Base-by-base conservation (phyloP, 2,329 filamentous ascomycete genomes). In the Colletotrichum navitas region DNA sequence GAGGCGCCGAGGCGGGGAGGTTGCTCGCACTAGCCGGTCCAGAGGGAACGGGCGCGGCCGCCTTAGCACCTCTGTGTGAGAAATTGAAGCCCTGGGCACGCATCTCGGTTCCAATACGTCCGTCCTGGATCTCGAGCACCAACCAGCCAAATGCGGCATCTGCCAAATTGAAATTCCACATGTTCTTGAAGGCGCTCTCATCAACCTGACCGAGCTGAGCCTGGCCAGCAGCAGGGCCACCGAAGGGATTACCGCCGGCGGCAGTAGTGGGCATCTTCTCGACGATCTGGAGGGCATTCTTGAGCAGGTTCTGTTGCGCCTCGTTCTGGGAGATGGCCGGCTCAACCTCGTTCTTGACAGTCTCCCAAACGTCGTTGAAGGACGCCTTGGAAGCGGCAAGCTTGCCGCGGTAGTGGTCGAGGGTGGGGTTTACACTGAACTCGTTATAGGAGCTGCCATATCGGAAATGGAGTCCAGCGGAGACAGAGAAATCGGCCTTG, bases 401-500 rank as follows among this genome's bases (percentile, higher is more conserved):
- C 87, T 99, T 99, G 80, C 96, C 97, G 71, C 97, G 94, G 83
- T 99, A 99, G 83, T 99, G 96, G 78, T 99, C 96, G 66, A 99
- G 87, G 0, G 95, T 98, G 3, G 96, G 97, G 81, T 99, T 99
- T 79, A 99, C 96, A 75, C 95, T 98, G 84, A 99, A 99, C 81
- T 99, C 97, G 83, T 99, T 99, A 88, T 99, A 99, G 1, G 97
- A 99, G 82, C 95, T 98, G 75, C 97, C 96, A 77, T 99, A 99
- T 75, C 96, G 90, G 91, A 99, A 99, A 83, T 99, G 96, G 36
- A 99, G 91, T 77, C 96, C 96, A 61, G 96, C 96, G 14, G 96
- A 99, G 78, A 99, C 92, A 32, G 96, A 99, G 83, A 99, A 99
- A 81, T 99, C 96, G 43, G 96, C 95, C 85, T 99, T 99, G 64